Conservation (phyloP, 2,329 filamentous ascomycete species). For the Ophiocordyceps polyrhachis-furcata region DNA sequence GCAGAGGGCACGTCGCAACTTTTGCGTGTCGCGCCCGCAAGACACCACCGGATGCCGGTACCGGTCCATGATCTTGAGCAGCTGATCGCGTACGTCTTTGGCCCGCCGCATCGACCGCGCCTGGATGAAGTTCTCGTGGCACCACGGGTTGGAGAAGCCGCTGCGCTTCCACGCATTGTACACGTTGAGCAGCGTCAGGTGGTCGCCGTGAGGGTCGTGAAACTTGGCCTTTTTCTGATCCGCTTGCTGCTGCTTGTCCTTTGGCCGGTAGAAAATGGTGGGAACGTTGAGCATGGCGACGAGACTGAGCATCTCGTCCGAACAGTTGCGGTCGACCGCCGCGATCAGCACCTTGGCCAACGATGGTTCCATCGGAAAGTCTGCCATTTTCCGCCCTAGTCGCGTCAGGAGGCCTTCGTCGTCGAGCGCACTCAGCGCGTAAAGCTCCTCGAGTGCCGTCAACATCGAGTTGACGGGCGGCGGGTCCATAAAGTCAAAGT, state of each 20-base stretch:
- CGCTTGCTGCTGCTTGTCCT: slow-evolving; percentile 90
- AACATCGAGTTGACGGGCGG: slow-evolving; percentile 97
- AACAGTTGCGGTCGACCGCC: slow-evolving; percentile 72
- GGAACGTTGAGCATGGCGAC: slow-evolving; percentile 84
- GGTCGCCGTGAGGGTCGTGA: slow-evolving; percentile 85
- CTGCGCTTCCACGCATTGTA: slow-evolving; percentile 93
- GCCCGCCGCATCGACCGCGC: slow-evolving; percentile 74
- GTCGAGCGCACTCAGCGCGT: slow-evolving; percentile 77
- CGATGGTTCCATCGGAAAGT: slow-evolving; percentile 94
- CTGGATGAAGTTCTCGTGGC: slow-evolving; percentile 95
- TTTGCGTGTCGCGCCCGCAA: slow-evolving; percentile 73
- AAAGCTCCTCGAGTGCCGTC: slow-evolving; percentile 85
- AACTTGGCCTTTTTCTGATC: slow-evolving; percentile 98
- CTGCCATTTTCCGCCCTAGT: slow-evolving; percentile 88
- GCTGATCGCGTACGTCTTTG: slow-evolving; percentile 80
- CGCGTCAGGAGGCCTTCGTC: slow-evolving; percentile 89
- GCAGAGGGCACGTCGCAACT: slow-evolving; percentile 77
- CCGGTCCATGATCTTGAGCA: slow-evolving; percentile 83
- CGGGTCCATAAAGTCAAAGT: slow-evolving; percentile 98
- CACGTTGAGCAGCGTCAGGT: slow-evolving; percentile 86
- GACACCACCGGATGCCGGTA: slow-evolving; percentile 69
- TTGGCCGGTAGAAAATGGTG: slow-evolving; percentile 83
- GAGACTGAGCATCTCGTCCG: slow-evolving; percentile 85
- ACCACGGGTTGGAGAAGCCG: slow-evolving; percentile 74
- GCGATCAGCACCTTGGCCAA: slow-evolving; percentile 81